Conservation (phyloP, 2,329 filamentous ascomycete genomes). For the Xylaria sp. region DNA sequence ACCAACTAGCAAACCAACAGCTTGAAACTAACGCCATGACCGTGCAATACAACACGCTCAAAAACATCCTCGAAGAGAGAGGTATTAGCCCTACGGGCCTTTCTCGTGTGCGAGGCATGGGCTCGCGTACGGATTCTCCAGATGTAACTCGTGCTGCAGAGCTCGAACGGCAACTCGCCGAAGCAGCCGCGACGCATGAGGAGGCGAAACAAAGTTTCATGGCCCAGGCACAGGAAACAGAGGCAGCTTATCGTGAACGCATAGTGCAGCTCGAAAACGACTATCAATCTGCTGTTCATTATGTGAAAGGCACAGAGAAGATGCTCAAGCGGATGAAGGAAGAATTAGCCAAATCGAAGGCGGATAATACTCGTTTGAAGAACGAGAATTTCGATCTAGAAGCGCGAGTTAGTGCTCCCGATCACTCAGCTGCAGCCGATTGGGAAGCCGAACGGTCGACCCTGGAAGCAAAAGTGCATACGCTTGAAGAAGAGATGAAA, state of each 20-base stretch:
- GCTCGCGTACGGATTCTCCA: constrained; percentile 80
- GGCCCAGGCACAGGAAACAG: constrained; percentile 84
- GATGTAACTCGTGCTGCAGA: constrained; percentile 83
- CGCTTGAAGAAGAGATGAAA: constrained; percentile 75
- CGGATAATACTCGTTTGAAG: constrained; percentile 84
- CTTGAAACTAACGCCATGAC: constrained; percentile 93
- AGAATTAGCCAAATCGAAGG: constrained; percentile 91
- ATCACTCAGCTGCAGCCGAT: constrained; percentile 61
- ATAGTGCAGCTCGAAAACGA: constrained; percentile 94
- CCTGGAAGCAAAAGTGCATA: constrained; percentile 75
- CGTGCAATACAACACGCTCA: constrained; percentile 92
- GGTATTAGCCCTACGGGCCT: constrained; percentile 82
- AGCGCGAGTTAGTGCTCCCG: constrained; percentile 55
- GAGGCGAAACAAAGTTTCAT: constrained; percentile 84
- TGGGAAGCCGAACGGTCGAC: constrained; percentile 80
- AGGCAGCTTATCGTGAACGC: constrained; percentile 90
- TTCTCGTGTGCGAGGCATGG: constrained; percentile 76
- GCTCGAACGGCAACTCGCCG: constrained; percentile 86
- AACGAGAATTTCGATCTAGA: constrained; percentile 79
- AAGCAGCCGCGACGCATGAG: constrained; percentile 81
- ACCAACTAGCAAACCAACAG: constrained; percentile 85
- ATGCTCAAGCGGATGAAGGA: constrained; percentile 99
- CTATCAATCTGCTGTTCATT: constrained; percentile 97
- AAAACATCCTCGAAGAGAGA: constrained; percentile 90
- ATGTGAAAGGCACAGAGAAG: constrained; percentile 98